Evolutionary conservation across 306 rosid genomes (phyloP), one percentile per base, ranked within the genome.

Genomic region (Arachis stenosperma): DNA sequence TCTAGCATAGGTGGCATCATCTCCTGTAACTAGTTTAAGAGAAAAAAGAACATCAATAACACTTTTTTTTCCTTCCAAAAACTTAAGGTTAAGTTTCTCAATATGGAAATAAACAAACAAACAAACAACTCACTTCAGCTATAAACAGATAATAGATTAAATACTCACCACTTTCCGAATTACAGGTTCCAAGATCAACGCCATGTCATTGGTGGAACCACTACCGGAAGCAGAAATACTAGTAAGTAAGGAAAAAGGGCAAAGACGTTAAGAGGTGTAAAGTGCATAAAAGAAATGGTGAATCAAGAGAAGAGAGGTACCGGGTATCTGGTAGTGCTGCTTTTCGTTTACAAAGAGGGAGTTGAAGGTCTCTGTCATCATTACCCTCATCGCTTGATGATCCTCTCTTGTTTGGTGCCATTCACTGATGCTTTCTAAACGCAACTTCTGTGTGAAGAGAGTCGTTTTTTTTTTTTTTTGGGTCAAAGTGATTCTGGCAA

Each of bases 351-450:
- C 7, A 71, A 5, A n/a, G 17, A 12, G 48, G 71, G 53, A 39
- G 55, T 5, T 33, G 73, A 40, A 11, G 37, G 54, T 69, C 64
- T 53, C 17, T 72, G 4, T 36, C 64, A 5, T 47, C 75, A 37
- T 47, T 11, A 13, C 43, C 43, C 61, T 69, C 60, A 13, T 48
- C 54, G 0, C n/a, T 43, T 5, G 61, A 37, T 66, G 48, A 43
- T 1, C 12, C 33, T 80, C 86, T 80, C 39, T 89, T 33, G 37
- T 33, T 89, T 0, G 57, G 9, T 13, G 73, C 86, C 96, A 47
- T 33, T 33, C 37, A 33, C 0, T 22, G 27, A 22, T 22, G 0
- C 27, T 22, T 22, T 22, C 27, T 22, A 22, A 22, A 22, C 27
- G 27, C 27, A 22, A 22, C 1, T 22, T 22, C 27, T 22, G 27